Evolutionary conservation across 2,329 filamentous ascomycete species (phyloP), one percentile per base, ranked within the genome.

Genomic region (Monosporascus sp.): DNA sequence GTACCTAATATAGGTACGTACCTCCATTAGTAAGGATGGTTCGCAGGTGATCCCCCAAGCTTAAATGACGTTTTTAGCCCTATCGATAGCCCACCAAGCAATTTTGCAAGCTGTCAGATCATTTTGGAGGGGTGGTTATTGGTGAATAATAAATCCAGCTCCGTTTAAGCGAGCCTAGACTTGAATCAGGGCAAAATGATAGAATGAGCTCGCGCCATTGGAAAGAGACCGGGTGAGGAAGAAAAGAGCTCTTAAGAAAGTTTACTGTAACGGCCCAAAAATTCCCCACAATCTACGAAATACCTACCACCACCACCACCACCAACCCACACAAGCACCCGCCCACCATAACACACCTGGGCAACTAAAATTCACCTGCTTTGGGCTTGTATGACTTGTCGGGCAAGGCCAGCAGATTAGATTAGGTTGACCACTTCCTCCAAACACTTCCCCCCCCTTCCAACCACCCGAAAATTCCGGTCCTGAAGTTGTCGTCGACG

Each of bases 401-500:
- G 31, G 31, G 31, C 31, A 34, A 34, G 31, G 5, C 31, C 39
- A 42, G 37, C 37, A 18, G 17, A 39, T 11, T 18, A 39, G 17
- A 39, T 18, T n/a, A 18, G 2, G 18, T 5, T 39, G 37, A 18
- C 15, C 37, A 17, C 38, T 17, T 39, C 38, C 17, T 18, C 38
- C 18, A 8, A n/a, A 8, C 18, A 14, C 18, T 9, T 4, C 6
- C 31, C 49, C 54, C 50, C 31, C 52, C 55, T 53, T 47, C 51
- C 46, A 48, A 49, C 36, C 51, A 51, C 52, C 57, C 48, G 46
- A 27, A 42, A 18, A 9, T 20, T 20, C 18, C 39, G 39, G 14
- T 42, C 39, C 3, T 7, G 39, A 42, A 20, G 20, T 55, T 55
- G 31, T 14, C 59, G 53, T 52, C 52, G 56, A 58, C 54, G 55